phyloP scores from a whole-genome alignment of 306 rosid species.

The Glycine latifolia region DNA sequence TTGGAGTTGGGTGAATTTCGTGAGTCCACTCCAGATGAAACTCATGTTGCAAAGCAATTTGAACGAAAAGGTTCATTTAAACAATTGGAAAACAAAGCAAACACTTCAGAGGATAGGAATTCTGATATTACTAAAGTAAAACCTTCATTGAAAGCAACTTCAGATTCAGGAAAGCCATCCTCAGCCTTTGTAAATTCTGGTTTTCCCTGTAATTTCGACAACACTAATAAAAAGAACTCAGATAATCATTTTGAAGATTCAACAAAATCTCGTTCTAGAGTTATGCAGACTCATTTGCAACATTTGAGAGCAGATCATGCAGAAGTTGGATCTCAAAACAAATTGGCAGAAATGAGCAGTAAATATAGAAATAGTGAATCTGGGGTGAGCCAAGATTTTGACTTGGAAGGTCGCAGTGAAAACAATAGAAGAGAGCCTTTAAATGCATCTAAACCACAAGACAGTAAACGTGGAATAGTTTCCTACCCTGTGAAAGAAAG shows the following conservation, averaged over 20 bases:
- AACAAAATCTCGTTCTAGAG: constrained; percentile 62
- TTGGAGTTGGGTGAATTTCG: constrained; percentile 97
- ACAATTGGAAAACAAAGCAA: constrained; percentile 62
- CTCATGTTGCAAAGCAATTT: constrained; percentile 66
- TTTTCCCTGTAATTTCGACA: constrained; percentile 65
- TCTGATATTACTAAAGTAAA: constrained; percentile 66
- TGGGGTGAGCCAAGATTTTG: constrained; percentile 60
- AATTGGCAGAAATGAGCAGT: constrained; percentile 57
- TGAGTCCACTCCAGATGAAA: constrained; percentile 79
- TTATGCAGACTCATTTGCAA: constrained; percentile 64
- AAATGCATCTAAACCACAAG: constrained; percentile 60
- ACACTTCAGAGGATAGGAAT: constrained; percentile 64
- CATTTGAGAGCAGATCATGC: constrained; percentile 60
- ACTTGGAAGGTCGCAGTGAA: constrained; percentile 71
- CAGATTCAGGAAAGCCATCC: constrained; percentile 65
- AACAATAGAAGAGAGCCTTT: constrained; percentile 66
- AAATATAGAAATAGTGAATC: constrained; percentile 62
- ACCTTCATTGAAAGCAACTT: constrained; percentile 58
- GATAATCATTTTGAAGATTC: constrained; percentile 76
- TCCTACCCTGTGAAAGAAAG: constrained; percentile 62
- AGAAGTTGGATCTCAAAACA: constrained; percentile 66
- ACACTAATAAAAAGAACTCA: constrained; percentile 57
- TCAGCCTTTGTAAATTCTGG: constrained; percentile 60
- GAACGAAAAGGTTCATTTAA: constrained; percentile 80
- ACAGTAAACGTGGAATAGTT: constrained; percentile 59